phyloP scores from a whole-genome alignment of 2,329 filamentous ascomycete species.

The Fusarium praegraminearum region DNA sequence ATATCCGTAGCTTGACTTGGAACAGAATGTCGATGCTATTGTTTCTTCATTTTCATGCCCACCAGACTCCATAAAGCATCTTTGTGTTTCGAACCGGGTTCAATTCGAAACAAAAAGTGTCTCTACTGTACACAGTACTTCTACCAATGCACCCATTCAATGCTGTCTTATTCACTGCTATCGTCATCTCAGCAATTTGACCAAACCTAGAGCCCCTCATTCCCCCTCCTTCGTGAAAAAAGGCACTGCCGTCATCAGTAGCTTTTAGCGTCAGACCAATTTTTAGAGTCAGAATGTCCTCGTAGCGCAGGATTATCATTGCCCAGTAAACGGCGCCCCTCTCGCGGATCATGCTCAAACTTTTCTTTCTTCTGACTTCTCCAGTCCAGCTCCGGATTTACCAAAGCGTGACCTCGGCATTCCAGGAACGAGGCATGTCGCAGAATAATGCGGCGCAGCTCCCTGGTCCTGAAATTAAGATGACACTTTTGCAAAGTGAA shows the following conservation, averaged over 20 bases:
- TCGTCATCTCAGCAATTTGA: background rate
- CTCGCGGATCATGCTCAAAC: conserved; percentile 23
- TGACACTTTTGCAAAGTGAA: conserved; percentile 32
- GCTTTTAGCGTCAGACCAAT: conserved; percentile 40
- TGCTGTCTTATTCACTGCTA: background rate
- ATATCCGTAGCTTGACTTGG: background rate
- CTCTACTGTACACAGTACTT: background rate
- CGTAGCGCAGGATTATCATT: conserved; percentile 32
- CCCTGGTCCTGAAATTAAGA: conserved; percentile 13
- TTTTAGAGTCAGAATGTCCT: conserved; percentile 42
- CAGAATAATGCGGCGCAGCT: conserved; percentile 16
- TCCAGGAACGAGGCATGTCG: background rate
- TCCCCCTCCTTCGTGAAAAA: conserved; percentile 17
- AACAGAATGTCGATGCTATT: conserved; percentile 2
- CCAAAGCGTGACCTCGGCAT: conserved; percentile 43
- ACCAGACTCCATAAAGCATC: background rate
- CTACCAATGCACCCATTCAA: background rate
- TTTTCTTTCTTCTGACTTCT: conserved; percentile 23
- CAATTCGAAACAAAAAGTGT: background rate
- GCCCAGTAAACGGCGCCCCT: conserved; percentile 36
- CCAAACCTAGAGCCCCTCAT: conserved; percentile 31
- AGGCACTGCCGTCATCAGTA: conserved; percentile 45
- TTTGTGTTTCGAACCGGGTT: background rate
- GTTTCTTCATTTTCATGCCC: background rate
- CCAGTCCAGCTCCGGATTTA: conserved; percentile 14